Percentiles rank a stretch among this genome's conserved stretches.
Evolutionary conservation across 768 basidiomycete species (phyloP).

Genomic region (Pisolithus sp.): DNA sequence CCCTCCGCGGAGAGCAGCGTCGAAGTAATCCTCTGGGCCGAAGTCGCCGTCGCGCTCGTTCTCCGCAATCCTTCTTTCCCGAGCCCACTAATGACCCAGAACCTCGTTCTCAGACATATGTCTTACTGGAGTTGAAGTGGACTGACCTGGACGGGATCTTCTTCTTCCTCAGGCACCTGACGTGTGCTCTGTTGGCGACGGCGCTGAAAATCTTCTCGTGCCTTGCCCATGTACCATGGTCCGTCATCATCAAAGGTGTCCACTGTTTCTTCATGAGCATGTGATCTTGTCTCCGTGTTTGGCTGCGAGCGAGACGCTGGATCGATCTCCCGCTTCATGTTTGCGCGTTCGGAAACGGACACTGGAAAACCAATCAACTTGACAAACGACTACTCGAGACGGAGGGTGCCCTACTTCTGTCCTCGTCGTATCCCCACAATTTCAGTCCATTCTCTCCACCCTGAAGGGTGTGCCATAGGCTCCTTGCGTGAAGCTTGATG

Average conservation of each 20-base stretch:
- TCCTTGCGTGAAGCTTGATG: slow-evolving; percentile 72
- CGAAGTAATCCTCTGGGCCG: slow-evolving; percentile 80
- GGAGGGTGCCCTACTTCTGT: slow-evolving; percentile 22
- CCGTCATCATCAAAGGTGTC: slow-evolving; percentile 42
- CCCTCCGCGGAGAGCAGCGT: slow-evolving; percentile 54
- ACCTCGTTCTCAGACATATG: slow-evolving; percentile 2
- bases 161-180: slow-evolving; percentile 52
- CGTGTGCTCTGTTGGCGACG: slow-evolving; percentile 35
- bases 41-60: slow-evolving; percentile 69
- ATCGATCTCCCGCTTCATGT: slow-evolving; percentile 22
- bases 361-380: slow-evolving; percentile 14
- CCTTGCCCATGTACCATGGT: slow-evolving; percentile 79
- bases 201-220: slow-evolving; percentile 70
- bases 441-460: slow-evolving; percentile 65
- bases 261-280: slow-evolving; percentile 20
- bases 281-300: slow-evolving; percentile 1
- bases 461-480: slow-evolving; percentile 74
- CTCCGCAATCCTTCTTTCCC: slow-evolving; percentile 65
- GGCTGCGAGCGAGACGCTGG: slow-evolving; percentile 4
- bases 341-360: slow-evolving; percentile 17
- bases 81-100: slow-evolving; percentile 55
- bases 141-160: slow-evolving; percentile 66
- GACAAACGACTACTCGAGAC: too few species aligned
- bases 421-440: slow-evolving; percentile 57
- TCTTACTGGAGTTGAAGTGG: not conserved